Percentiles rank a stretch among this genome's conserved stretches.
Conservation (phyloP, 257 asterid species). For the Verbascum thapsus region DNA sequence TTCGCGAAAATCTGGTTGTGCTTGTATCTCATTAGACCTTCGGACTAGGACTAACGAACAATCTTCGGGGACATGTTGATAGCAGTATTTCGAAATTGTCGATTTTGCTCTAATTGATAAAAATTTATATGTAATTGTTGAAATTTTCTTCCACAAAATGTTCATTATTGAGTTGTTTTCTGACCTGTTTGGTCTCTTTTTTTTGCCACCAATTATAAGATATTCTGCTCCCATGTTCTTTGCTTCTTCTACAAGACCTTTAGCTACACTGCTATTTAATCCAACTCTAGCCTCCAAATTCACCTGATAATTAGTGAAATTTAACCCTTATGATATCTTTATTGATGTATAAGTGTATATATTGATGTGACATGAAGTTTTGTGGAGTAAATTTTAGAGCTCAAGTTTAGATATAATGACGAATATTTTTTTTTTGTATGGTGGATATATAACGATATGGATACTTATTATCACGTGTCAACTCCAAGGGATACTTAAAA, state of each 20-base stretch:
- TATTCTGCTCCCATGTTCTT: constrained; percentile 58
- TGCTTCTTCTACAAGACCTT: constrained; percentile 62
- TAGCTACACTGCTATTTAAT: constrained; percentile 51
- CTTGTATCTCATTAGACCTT: constrained; percentile 18
- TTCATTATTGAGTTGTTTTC: constrained; percentile 29
- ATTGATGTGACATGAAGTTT: too few species aligned
- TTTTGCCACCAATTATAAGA: constrained; percentile 58
- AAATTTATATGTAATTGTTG: constrained; percentile 22
- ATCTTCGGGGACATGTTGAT: constrained; percentile 53
- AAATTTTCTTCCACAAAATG: constrained; percentile 30
- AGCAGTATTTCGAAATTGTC: constrained; percentile 51
- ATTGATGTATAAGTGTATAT: too few species aligned
- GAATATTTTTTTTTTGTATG: too few species aligned
- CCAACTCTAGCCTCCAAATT: constrained; percentile 80
- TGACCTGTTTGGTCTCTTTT: constrained; percentile 48
- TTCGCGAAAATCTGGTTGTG: constrained; percentile 27
- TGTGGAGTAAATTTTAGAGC: too few species aligned
- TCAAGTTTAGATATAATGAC: too few species aligned
- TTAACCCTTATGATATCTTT: not conserved
- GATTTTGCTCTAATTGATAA: constrained; percentile 42
- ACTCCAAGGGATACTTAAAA: too few species aligned
- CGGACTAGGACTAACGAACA: constrained; percentile 65
- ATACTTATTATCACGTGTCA: too few species aligned
- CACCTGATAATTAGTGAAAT: constrained; percentile 43
- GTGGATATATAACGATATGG: too few species aligned